A percentile compares a stretch with the other conserved stretches of the same genome.
Evolutionary conservation across 1,139 yeast genomes (phyloP).

Genomic region (Taphrina wiesneri): DNA sequence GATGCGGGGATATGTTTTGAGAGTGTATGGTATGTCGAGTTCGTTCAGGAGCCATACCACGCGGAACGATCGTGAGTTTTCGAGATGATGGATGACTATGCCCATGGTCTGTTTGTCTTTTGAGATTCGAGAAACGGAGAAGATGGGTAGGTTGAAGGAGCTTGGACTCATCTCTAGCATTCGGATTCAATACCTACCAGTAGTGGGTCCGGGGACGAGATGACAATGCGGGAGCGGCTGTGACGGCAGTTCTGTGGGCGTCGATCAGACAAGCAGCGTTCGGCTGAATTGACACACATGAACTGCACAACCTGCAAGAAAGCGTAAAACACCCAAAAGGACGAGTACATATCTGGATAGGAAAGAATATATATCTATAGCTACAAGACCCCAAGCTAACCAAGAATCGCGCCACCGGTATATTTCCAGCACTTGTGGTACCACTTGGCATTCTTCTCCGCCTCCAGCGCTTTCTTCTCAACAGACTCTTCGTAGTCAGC

Average conservation of each 20-base stretch:
- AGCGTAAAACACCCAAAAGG: no score
- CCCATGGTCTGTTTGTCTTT: not conserved
- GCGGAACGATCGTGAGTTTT: constrained; percentile 57
- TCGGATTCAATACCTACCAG: no score
- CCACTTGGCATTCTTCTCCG: constrained; percentile 2
- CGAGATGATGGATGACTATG: constrained; percentile 43
- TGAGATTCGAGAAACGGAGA: no score
- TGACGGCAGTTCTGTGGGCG: not conserved
- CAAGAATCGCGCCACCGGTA: constrained; percentile 24
- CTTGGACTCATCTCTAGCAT: no score
- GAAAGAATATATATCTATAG: no score
- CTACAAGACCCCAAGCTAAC: not conserved
- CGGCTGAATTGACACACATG: no score
- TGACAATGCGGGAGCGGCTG: not conserved
- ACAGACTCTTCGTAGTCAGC: constrained; percentile 63
- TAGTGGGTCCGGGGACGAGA: not conserved
- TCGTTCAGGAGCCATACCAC: constrained; percentile 60
- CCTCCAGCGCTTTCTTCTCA: constrained; percentile 44
- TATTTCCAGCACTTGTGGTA: constrained; percentile 19
- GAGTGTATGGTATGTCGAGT: constrained; percentile 55
- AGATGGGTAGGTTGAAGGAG: no score
- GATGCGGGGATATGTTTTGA: constrained; percentile 45
- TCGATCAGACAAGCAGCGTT: no score
- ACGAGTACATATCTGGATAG: no score
- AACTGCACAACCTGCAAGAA: no score